phyloP scores from a whole-genome alignment of 805 yeast species.

The Grigorovia transvaalensis region DNA sequence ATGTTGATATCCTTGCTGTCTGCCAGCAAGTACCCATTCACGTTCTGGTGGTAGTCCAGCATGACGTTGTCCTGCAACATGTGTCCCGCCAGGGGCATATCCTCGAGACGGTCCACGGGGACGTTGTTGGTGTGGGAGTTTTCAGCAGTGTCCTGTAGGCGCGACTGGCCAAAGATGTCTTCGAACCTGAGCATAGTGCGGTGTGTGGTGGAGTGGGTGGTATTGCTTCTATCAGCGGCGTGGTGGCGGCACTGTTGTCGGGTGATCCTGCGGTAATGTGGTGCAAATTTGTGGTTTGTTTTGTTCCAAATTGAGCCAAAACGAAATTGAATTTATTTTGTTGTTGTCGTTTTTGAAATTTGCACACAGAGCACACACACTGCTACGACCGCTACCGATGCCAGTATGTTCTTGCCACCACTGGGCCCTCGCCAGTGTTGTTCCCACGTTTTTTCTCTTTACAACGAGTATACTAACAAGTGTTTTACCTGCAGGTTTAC shows the following conservation, averaged over 20 bases:
- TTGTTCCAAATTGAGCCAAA: too few species aligned
- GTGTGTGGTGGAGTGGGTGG: not conserved
- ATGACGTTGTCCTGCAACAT: not conserved
- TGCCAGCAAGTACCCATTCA: not conserved
- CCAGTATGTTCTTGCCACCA: too few species aligned
- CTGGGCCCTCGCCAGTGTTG: too few species aligned
- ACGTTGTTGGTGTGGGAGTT: not conserved
- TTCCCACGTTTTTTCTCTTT: too few species aligned
- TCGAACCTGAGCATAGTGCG: not conserved
- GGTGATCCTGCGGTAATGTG: too few species aligned
- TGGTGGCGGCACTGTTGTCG: too few species aligned
- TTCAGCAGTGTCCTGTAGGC: not conserved
- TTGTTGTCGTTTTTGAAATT: too few species aligned
- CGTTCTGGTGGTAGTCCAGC: not conserved
- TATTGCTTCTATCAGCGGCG: too few species aligned
- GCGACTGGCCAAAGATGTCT: not conserved
- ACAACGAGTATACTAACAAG: not conserved
- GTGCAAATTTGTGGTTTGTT: too few species aligned
- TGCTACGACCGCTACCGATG: too few species aligned
- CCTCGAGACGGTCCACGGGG: not conserved
- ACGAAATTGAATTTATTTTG: too few species aligned
- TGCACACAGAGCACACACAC: too few species aligned
- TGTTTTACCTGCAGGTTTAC: constrained; percentile 45
- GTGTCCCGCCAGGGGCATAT: not conserved
- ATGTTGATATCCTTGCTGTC: constrained; percentile 3